Evolutionary conservation across 2,329 filamentous ascomycete species (phyloP), one percentile per base, ranked within the genome.

Genomic region (Tolypocladium endophyticum): DNA sequence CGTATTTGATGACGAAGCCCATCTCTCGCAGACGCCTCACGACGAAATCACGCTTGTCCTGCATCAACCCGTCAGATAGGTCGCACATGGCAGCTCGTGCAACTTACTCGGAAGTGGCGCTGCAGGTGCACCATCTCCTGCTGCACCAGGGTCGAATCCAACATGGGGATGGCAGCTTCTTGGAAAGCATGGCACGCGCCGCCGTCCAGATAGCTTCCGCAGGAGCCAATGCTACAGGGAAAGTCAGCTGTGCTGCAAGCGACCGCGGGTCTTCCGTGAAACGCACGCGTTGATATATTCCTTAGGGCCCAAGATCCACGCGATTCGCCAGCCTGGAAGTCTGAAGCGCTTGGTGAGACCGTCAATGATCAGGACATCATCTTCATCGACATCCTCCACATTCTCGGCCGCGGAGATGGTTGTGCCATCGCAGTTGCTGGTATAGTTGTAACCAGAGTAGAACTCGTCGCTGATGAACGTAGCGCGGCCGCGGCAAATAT

Each of bases 391-490:
- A 67, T 97, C 92, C 60, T 91, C 83, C 56, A 97, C 84, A 72
- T 97, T 96, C 70, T 90, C 88, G 6, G 93, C 93, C 11, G 92
- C 88, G 56, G 88, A 92, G 72, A 97, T 90, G 52, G 93, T 95
- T 36, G 83, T 86, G 45, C 93, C 93, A 70, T 97, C 92, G 72
- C 93, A 97, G 76, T 92, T 82, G 66, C 85, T 90, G 41, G 90
- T 95, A 78, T 97, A 97, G 77, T 96, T 96, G 81, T 97, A 97
- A 28, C 92, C 91, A 14, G 87, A 87, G 77, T 97, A 97, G 80
- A 97, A 97, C 76, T 97, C 93, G 70, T 97, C 93, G 77, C 92
- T 90, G 72, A 97, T 92, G 59, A 97, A 80, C 0, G 93, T 97
- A 3, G 92, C 92, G 59, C 92, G 86, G 65, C 92, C 90, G 70